Conservation (phyloP, 257 asterid genomes). For the Plantago elongata region DNA sequence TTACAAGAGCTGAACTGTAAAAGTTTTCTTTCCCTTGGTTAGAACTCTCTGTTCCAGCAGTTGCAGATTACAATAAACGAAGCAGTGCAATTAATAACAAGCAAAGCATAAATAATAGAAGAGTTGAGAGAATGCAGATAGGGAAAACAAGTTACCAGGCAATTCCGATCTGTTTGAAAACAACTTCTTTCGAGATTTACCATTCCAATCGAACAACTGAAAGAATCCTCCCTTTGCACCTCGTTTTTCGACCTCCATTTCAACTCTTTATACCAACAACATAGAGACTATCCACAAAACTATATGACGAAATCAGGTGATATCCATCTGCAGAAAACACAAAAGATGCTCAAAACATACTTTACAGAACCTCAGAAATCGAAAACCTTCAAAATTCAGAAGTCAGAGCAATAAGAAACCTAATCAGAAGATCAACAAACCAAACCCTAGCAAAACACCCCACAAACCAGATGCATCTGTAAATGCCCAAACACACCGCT, state of each 20-base stretch:
- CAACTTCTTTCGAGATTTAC: conserved; percentile 84
- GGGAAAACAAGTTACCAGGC: conserved; percentile 48
- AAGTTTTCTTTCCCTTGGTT: conserved; percentile 54
- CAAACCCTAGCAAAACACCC: conserved; percentile 20
- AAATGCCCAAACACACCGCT: conserved; percentile 12
- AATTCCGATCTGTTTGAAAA: conserved; percentile 68
- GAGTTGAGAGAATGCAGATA: conserved; percentile 6
- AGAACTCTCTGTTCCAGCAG: conserved; percentile 48
- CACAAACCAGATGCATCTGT: conserved; percentile 17
- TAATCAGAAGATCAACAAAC: conserved; percentile 19
- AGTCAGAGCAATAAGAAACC: conserved; percentile 13
- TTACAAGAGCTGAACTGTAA: conserved; percentile 39
- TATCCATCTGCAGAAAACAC: conserved; percentile 34
- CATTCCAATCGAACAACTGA: conserved; percentile 96
- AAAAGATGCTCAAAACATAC: conserved; percentile 10
- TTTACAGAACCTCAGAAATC: conserved; percentile 13
- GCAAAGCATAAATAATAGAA: conserved; percentile 8
- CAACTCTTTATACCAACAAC: conserved; percentile 12
- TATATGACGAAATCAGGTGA: conserved; percentile 26
- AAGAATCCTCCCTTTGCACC: conserved; percentile 76
- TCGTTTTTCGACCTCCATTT: conserved; percentile 88
- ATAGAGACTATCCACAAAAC: conserved; percentile 6
- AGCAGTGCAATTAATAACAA: not conserved
- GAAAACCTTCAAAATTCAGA: conserved; percentile 8
- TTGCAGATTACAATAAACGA: conserved; percentile 13